These are phyloP conservation scores for Cucurbita maxima DNA, from an alignment of 306 rosid species.

Conservation along the genomic window DNA sequence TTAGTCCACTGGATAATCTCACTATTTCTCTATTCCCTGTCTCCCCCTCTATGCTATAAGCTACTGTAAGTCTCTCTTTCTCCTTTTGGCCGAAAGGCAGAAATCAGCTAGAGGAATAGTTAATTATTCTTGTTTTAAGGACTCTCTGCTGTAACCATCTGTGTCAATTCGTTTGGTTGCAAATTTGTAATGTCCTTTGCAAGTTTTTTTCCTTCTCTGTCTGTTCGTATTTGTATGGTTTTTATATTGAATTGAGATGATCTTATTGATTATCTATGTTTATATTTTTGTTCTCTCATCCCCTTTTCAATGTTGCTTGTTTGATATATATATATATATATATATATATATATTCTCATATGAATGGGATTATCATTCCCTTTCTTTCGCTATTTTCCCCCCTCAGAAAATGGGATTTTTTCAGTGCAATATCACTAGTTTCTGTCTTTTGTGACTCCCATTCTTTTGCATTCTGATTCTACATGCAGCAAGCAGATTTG, in stretches of 20 bases:
- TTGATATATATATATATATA: too few species aligned
- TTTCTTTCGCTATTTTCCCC: neutral
- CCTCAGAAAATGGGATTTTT: neutral
- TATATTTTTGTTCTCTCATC: neutral
- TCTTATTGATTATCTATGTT: neutral
- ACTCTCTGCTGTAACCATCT: neutral
- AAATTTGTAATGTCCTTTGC: neutral
- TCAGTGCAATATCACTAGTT: neutral
- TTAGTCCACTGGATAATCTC: neutral
- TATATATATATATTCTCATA: too few species aligned
- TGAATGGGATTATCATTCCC: neutral
- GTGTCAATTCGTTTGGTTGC: neutral
- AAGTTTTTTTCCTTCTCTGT: neutral
- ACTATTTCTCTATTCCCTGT: neutral
- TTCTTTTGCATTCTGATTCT: neutral
- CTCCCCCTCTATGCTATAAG: neutral
- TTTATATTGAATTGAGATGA: neutral
- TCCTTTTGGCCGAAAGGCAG: neutral
- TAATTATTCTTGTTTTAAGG: neutral
- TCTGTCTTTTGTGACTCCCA: neutral
- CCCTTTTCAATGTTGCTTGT: neutral
- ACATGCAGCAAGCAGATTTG: neutral
- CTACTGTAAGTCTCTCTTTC: neutral
- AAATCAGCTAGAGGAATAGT: neutral
- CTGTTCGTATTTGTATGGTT: neutral